Conservation (phyloP, 1,284 basidiomycete genomes). For the Leccinum angustisporum region DNA sequence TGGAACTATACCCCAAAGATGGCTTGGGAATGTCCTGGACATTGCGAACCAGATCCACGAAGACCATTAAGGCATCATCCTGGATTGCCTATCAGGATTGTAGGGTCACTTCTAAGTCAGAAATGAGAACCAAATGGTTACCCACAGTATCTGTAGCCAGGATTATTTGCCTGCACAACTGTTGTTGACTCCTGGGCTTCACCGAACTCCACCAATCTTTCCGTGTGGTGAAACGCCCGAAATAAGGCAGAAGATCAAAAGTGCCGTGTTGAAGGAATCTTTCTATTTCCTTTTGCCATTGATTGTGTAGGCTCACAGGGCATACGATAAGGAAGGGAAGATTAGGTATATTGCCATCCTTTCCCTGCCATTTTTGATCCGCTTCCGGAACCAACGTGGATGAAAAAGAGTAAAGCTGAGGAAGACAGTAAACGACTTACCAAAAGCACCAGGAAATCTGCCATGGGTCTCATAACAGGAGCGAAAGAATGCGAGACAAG, state of each 20-base stretch:
- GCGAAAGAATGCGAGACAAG: neutral
- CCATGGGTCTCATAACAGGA: neutral
- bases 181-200: neutral
- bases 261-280: neutral
- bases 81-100: neutral
- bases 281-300: constrained; percentile 7
- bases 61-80: neutral
- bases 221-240: neutral
- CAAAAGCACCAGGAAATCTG: neutral
- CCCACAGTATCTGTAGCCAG: neutral
- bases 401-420: neutral
- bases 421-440: neutral
- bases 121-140: neutral
- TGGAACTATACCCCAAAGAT: no score
- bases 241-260: constrained; percentile 5
- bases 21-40: neutral
- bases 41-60: neutral
- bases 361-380: constrained; percentile 1
- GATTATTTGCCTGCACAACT: neutral
- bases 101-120: neutral
- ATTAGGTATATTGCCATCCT: neutral
- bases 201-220: neutral
- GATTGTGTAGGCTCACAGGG: constrained; percentile 1
- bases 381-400: neutral
- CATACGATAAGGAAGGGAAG: constrained; percentile 6